A percentile compares a stretch with the other conserved stretches of the same genome.
phyloP scores from a whole-genome alignment of 805 yeast species.

The Sugiyamaella floridensis region DNA sequence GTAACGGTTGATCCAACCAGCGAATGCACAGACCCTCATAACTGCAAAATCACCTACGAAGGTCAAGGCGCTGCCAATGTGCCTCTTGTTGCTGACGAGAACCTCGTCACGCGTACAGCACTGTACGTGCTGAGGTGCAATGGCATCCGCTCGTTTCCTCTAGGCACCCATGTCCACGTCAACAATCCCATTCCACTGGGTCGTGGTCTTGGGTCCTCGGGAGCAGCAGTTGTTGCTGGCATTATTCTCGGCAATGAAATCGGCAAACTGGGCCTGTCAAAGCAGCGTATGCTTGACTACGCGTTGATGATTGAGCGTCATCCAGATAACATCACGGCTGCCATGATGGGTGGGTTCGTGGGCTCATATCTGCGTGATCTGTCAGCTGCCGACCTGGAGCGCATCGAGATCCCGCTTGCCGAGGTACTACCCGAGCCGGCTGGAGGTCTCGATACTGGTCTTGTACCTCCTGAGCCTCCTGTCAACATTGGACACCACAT shows the following conservation, averaged over 20 bases:
- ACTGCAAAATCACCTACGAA: constrained; percentile 63
- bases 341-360: constrained; percentile 98
- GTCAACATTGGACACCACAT: constrained; percentile 80
- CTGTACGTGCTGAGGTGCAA: constrained; percentile 84
- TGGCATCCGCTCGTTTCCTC: constrained; percentile 67
- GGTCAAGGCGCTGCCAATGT: constrained; percentile 77
- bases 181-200: constrained; percentile 92
- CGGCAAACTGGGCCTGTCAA: constrained; percentile 64
- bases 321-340: constrained; percentile 97
- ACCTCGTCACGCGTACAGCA: constrained; percentile 88
- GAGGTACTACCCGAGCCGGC: constrained; percentile 76
- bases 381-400: constrained; percentile 58
- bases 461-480: constrained; percentile 78
- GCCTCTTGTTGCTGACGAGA: constrained; percentile 69
- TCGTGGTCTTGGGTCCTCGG: constrained; percentile 94
- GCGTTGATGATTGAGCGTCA: constrained; percentile 97
- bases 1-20: constrained; percentile 52
- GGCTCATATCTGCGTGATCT: constrained; percentile 88
- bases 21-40: constrained; percentile 50
- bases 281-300: constrained; percentile 83
- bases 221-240: constrained; percentile 98
- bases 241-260: constrained; percentile 82
- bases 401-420: constrained; percentile 77
- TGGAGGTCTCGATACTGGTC: constrained; percentile 62
- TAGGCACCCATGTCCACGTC: constrained; percentile 74